phyloP scores from a whole-genome alignment of 495 filamentous ascomycete species.

The Trichoderma reesei region DNA sequence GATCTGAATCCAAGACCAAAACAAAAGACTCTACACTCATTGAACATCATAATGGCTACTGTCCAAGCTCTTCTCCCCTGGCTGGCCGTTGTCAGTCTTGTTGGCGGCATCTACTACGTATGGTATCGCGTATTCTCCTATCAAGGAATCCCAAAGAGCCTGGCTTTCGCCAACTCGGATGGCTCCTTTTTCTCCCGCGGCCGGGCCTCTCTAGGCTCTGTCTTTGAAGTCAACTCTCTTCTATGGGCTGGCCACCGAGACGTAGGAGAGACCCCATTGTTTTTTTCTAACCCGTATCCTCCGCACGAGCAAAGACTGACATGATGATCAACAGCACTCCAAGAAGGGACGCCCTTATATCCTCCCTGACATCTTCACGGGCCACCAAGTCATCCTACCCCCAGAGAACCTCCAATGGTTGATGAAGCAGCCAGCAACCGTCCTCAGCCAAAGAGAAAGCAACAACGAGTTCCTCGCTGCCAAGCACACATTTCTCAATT shows the following conservation, averaged over 20 bases:
- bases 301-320: neutral
- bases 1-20: neutral
- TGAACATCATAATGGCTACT: neutral
- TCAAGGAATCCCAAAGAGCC: neutral
- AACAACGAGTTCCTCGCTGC: neutral
- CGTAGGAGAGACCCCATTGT: neutral
- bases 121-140: neutral
- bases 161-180: neutral
- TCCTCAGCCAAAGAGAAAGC: neutral
- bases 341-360: neutral
- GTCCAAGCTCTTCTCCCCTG: neutral
- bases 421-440: neutral
- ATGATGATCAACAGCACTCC: neutral
- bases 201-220: neutral
- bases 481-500: neutral
- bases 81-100: neutral
- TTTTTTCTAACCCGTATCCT: neutral
- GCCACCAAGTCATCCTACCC: neutral
- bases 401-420: neutral
- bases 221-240: neutral
- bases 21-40: neutral
- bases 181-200: neutral
- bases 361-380: neutral
- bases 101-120: neutral
- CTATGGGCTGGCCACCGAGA: neutral